Base-by-base conservation (phyloP, 2,329 filamentous ascomycete species). In the Colletotrichum tropicale region DNA sequence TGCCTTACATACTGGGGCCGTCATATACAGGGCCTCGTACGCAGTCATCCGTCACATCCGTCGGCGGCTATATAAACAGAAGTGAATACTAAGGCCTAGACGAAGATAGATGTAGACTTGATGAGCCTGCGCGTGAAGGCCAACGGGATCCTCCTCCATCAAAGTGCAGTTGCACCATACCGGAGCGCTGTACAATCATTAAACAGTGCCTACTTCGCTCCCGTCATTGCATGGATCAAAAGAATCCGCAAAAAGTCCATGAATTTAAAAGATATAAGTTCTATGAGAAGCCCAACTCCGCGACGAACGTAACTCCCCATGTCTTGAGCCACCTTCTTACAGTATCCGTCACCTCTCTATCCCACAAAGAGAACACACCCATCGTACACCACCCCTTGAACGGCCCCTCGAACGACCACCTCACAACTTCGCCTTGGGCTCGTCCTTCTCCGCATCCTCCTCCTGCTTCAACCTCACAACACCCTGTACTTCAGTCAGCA, bases 401-500 rank as follows among this genome's bases (percentile, higher is more conserved):
- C n/a, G n/a, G n/a, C n/a, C n/a, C n/a, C n/a, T n/a, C n/a, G n/a
- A 8, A 13, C 16, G 26, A 13, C 13, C 0, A 13, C 15, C 43
- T n/a, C 36, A 86, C 66, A 86, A 74, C 81, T 86, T 85, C 9
- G 82, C 78, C 36, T 77, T 76, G 67, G 81, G 81, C 55, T 85
- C 83, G 13, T 74, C 75, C 18, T 71, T 74, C 5, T 80, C 84
- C 6, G 83, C 82, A 34, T 81, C 82, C 67, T 85, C 76, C 18
- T 85, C 83, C 76, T 88, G 87, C 80, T 87, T 87, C 62, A 91
- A 81, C 60, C 89, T 82, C 56, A 91, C 85, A 64, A 91, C 86
- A 18, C 89, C 89, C 89, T 90, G 58, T 60, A 48, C 8, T 82
- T 66, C 82, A 81, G 67, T 79, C 30, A 71, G 67, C 21, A 74